phyloP scores from a whole-genome alignment of 306 rosid species.

The Sesbania bispinosa region DNA sequence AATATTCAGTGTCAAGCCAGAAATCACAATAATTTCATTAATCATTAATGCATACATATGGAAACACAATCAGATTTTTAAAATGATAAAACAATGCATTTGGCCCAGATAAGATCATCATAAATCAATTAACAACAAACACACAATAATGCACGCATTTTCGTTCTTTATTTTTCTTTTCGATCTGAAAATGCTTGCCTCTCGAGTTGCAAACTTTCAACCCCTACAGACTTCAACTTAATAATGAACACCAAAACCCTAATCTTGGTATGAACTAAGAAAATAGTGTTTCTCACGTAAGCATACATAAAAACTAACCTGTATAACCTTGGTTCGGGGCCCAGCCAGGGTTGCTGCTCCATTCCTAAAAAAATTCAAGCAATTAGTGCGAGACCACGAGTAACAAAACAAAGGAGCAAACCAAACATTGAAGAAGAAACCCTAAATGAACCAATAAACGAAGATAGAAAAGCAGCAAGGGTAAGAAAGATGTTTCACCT shows the following conservation, averaged over 20 bases:
- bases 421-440: slow-evolving; percentile 22
- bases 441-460: slow-evolving; percentile 7
- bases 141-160: not conserved
- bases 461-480: not conserved
- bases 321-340: slow-evolving; percentile 54
- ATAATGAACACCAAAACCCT: slow-evolving; percentile 10
- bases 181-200: too few species aligned
- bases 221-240: not conserved
- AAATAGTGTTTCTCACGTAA: not conserved
- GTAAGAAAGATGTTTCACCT: slow-evolving; percentile 28
- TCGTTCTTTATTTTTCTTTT: not conserved
- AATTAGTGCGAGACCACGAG: not conserved
- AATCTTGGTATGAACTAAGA: not conserved
- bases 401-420: not conserved
- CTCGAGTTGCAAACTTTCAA: not conserved
- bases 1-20: slow-evolving; percentile 9
- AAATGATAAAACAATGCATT: not conserved
- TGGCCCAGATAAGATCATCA: not conserved
- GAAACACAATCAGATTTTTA: not conserved
- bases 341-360: slow-evolving; percentile 69
- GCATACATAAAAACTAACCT: slow-evolving; percentile 42
- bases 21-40: not conserved
- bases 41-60: not conserved
- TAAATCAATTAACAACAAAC: not conserved
- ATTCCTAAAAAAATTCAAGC: slow-evolving; percentile 49